Base-by-base conservation (phyloP, 768 basidiomycete genomes). In the Panaeolus cyanescens region DNA sequence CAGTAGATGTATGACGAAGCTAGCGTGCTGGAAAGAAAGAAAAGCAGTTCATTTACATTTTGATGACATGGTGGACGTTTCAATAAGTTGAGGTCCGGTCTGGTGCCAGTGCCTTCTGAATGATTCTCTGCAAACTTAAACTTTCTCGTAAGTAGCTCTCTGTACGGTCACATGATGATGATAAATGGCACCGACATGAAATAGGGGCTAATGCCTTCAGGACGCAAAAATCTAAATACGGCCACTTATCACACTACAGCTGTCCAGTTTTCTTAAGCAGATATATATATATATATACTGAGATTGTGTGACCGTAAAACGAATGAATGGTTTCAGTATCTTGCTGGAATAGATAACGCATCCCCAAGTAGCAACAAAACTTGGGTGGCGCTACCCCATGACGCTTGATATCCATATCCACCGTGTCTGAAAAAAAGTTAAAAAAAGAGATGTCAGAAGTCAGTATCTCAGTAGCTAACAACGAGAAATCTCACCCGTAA, bases 401-500 rank as follows among this genome's bases (percentile, higher is more conserved):
- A 88, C 0, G 85, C 78, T 68, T 87, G 85, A 65, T 81, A 91
- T 1, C 88, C 89, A 68, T 82, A 83, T 8, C 89, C 88, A 6
- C 81, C 80, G 68, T 91, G 89, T 42, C 88, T 88, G 57, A 4
- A 54, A 53, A 50, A 32, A 3, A 9, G 2, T 9, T 28, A 39
- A 7, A 20, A 12, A 55, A n/a, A 31, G 31, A 19, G 57, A 55
- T 32, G 36, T 55, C 19, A 56, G 40, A 33, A 50, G 20, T 31
- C 5, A 10, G 54, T n/a, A 6, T 10, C 50, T 3, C 22, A 30
- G 12, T 5, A 57, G 12, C 17, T 13, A 28, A 6, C 30, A 53
- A 34, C 20, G 15, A n/a, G 4, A 28, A 33, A n/a, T 63, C 76
- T 63, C 55, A 75, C 74, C 75, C 75, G 61, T 75, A 75, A 57